Percentiles rank a stretch among this genome's conserved stretches.
These are phyloP conservation scores for Yarrowia sp. DNA, from an alignment of 805 yeast genomes.

Conservation along the genomic window DNA sequence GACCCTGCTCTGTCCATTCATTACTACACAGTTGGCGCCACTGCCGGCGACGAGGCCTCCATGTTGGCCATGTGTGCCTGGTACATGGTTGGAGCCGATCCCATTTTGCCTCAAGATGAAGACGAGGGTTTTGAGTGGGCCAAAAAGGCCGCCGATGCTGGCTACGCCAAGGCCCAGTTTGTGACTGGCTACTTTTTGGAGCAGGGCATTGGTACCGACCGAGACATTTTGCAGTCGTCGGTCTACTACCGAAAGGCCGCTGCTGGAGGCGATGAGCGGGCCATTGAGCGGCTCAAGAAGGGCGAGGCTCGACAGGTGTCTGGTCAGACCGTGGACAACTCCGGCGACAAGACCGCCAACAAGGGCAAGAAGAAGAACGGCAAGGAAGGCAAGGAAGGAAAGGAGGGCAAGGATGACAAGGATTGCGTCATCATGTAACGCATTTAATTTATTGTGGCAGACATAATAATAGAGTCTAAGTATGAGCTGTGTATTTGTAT, in stretches of 20 bases:
- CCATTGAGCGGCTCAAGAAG: slow-evolving; percentile 50
- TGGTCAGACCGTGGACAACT: slow-evolving; percentile 5
- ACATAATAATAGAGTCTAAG: slow-evolving; percentile 36
- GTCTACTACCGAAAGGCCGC: slow-evolving; percentile 82
- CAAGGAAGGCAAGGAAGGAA: slow-evolving; percentile 20
- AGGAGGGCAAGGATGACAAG: slow-evolving; percentile 44
- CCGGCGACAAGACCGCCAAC: slow-evolving; percentile 3
- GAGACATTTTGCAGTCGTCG: slow-evolving; percentile 63
- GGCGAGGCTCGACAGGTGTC: slow-evolving; percentile 35
- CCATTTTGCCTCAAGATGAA: slow-evolving; percentile 77
- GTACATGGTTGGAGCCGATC: slow-evolving; percentile 91
- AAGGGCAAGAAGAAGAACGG: slow-evolving; percentile 37
- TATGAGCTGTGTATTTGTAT: neutral
- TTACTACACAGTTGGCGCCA: slow-evolving; percentile 89
- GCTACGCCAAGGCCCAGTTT: slow-evolving; percentile 81
- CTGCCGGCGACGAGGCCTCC: slow-evolving; percentile 83
- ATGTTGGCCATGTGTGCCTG: slow-evolving; percentile 97
- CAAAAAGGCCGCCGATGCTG: slow-evolving; percentile 76
- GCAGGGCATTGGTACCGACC: slow-evolving; percentile 83
- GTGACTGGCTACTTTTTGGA: slow-evolving; percentile 85
- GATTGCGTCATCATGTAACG: slow-evolving; percentile 47
- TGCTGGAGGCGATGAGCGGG: slow-evolving; percentile 62
- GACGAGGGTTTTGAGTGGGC: slow-evolving; percentile 97
- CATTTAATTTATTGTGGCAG: slow-evolving; percentile 38
- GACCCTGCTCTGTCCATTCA: slow-evolving; percentile 87